Evolutionary conservation across 192 early-diverging fungal genomes (phyloP).

Genomic region (Rhizoclosmatium sp.): DNA sequence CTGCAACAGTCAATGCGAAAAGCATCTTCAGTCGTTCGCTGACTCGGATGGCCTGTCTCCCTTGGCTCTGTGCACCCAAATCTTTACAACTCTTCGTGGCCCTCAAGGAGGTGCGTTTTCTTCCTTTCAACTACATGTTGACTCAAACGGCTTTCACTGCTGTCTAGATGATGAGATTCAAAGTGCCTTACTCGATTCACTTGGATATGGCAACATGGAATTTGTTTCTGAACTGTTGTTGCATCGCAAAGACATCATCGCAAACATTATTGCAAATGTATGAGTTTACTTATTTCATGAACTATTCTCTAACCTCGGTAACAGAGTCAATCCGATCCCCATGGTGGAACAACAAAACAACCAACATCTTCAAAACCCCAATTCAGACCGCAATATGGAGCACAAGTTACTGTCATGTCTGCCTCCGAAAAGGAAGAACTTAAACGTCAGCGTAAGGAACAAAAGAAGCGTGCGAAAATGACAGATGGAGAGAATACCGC

Average conservation of each 20-base stretch:
- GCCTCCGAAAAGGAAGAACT: slow-evolving; percentile 66
- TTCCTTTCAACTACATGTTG: not conserved
- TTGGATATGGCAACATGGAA: slow-evolving; percentile 78
- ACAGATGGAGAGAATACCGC: slow-evolving; percentile 14
- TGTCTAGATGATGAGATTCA: slow-evolving; percentile 68
- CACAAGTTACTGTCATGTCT: slow-evolving; percentile 71
- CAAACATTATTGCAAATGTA: slow-evolving; percentile 63
- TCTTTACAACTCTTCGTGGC: slow-evolving; percentile 75
- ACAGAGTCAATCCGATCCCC: slow-evolving; percentile 20
- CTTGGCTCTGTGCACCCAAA: slow-evolving; percentile 67
- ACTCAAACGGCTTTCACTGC: not conserved
- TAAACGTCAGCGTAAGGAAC: slow-evolving; percentile 72
- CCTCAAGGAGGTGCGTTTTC: slow-evolving; percentile 52
- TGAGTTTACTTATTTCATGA: not conserved
- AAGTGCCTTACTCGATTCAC: slow-evolving; percentile 69
- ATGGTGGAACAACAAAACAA: not conserved
- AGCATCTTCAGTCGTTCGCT: slow-evolving; percentile 52
- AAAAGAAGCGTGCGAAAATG: slow-evolving; percentile 59
- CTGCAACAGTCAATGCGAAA: slow-evolving; percentile 56
- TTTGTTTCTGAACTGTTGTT: slow-evolving; percentile 68
- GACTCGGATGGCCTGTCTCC: slow-evolving; percentile 55
- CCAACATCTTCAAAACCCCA: not conserved
- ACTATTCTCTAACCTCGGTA: not conserved
- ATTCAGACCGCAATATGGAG: slow-evolving; percentile 58
- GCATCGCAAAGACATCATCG: slow-evolving; percentile 66